Base-by-base conservation (phyloP, 768 basidiomycete genomes). In the Sporobolomyces pararoseus region DNA sequence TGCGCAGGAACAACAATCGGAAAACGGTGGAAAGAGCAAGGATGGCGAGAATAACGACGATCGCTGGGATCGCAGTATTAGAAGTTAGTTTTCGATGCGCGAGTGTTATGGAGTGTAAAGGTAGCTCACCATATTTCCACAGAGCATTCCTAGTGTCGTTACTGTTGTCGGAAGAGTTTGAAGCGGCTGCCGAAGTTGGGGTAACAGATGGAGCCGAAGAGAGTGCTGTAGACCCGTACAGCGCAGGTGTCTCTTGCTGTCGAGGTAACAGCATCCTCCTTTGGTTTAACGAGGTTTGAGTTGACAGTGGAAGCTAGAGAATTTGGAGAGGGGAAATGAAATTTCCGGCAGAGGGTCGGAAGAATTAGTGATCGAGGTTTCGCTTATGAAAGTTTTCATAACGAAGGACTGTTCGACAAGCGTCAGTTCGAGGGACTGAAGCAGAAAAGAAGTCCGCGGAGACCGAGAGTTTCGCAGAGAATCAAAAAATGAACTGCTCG, bases 61-160 rank as follows among this genome's bases (percentile, higher is more conserved):
- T 62, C 51, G 51, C 65, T 66, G 65, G 54, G 1, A n/a, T 31
- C 17, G 0, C n/a, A 13, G n/a, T 25, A 53, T 31, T 13, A n/a
- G 14, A n/a, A n/a, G n/a, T n/a, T n/a, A n/a, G n/a, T n/a, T n/a
- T n/a, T n/a, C n/a, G n/a, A n/a, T 21, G 0, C 4, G 23, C 46
- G 46, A 47, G 46, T 13, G n/a, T 35, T 7, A 27, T 7, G 31
- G 4, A 16, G 60, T 14, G 60, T 34, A 29, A 21, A 21, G 59
- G 25, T 19, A 29, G 46, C 65, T 46, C 37, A 66, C 65, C 60
- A 47, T 68, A 68, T 44, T 63, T 68, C 66, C 66, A 68, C 23
- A 68, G 16, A 14, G 23, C 39, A 32, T 27, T 17, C 23, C 31
- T 47, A 5, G n/a, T 34, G 1, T 52, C 34, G 32, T 37, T 31